Conservation (phyloP, 2,329 filamentous ascomycete genomes). For the Fusarium torreyae region DNA sequence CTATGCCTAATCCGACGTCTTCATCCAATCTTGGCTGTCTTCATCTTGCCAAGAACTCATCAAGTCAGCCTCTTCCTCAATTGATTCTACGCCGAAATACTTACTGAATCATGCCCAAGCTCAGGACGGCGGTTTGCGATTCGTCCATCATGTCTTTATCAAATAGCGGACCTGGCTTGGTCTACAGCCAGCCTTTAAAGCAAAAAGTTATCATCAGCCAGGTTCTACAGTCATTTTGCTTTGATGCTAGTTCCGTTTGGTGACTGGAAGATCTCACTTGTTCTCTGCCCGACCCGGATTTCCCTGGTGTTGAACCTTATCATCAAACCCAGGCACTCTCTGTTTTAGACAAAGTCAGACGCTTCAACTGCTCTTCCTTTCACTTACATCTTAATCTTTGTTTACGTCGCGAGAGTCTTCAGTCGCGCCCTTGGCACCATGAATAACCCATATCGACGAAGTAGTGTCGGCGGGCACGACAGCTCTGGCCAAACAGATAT, state of each 20-base stretch:
- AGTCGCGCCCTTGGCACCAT: constrained; percentile 5
- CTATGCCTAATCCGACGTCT: constrained; percentile 14
- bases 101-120: not conserved
- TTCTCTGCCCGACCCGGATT: not conserved
- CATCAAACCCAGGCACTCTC: not conserved
- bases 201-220: constrained; percentile 1
- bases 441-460: constrained; percentile 34
- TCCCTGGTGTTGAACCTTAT: constrained; percentile 28
- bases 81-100: not conserved
- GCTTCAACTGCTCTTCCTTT: constrained; percentile 1
- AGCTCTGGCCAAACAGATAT: constrained; percentile 18
- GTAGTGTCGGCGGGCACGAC: constrained; percentile 23
- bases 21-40: constrained; percentile 15
- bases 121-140: not conserved
- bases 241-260: not conserved
- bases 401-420: not conserved
- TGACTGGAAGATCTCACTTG: not conserved
- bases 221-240: not conserved
- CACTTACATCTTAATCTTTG: not conserved
- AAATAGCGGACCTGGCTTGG: constrained; percentile 15
- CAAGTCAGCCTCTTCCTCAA: constrained; percentile 16
- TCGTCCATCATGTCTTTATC: constrained; percentile 6
- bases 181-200: constrained; percentile 7
- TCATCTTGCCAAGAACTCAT: constrained; percentile 18
- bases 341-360: constrained; percentile 17